These are phyloP conservation scores for Penicillium sp. DNA, from an alignment of 2,329 filamentous ascomycete species.

Conservation along the genomic window DNA sequence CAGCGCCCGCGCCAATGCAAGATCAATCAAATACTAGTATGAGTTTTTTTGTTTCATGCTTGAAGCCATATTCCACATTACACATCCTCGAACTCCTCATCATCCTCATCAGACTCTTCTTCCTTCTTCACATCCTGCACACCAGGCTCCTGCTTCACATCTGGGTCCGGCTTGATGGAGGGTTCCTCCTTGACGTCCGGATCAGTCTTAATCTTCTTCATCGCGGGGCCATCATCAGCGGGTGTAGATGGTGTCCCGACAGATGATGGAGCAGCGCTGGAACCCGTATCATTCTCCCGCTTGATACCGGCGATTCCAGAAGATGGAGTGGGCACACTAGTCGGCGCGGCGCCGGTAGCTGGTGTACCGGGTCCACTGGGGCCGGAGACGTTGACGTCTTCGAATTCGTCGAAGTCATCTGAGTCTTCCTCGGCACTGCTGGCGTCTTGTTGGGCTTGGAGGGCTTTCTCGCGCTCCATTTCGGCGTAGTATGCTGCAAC, in stretches of 20 bases:
- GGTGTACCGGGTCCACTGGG: conserved; percentile 42
- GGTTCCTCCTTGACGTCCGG: conserved; percentile 15
- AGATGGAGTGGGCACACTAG: conserved; percentile 30
- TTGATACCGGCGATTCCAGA: conserved; percentile 37
- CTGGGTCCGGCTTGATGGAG: conserved; percentile 15
- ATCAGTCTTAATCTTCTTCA: conserved; percentile 47
- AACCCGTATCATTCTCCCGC: conserved; percentile 44
- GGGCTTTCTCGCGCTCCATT: conserved; percentile 48
- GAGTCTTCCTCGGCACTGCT: conserved; percentile 47
- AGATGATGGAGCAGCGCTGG: conserved; percentile 43
- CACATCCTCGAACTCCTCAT: conserved; percentile 51
- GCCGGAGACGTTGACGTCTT: conserved; percentile 47
- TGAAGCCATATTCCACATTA: conserved; percentile 15
- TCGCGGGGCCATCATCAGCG: conserved; percentile 43
- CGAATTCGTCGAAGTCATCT: conserved; percentile 49
- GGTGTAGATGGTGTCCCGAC: conserved; percentile 41
- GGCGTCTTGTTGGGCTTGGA: conserved; percentile 46
- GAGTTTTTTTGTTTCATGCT: neutral
- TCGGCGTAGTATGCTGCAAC: conserved; percentile 53
- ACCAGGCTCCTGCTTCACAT: conserved; percentile 17
- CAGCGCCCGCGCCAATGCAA: conserved; percentile 27
- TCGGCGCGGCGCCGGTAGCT: conserved; percentile 31
- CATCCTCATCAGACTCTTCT: conserved; percentile 48
- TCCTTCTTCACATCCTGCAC: conserved; percentile 43
- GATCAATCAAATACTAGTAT: neutral